A percentile compares a stretch with the other conserved stretches of the same genome.
These are phyloP conservation scores for Fusarium azukiicola DNA, from an alignment of 2,329 filamentous ascomycete species.

Conservation along the genomic window DNA sequence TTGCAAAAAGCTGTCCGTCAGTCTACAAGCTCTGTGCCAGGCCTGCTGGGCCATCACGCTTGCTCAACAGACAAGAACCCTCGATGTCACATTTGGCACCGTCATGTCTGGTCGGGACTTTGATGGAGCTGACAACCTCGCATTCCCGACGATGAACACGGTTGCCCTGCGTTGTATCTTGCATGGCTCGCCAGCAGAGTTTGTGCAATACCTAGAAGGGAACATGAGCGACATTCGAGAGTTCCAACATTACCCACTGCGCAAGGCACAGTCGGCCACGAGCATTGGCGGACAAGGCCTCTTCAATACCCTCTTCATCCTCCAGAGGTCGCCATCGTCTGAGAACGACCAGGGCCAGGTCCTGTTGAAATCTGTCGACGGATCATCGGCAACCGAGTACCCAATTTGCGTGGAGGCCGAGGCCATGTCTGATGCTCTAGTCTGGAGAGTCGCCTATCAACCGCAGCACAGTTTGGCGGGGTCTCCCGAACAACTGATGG, in stretches of 20 bases:
- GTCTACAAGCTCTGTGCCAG: slow-evolving; percentile 88
- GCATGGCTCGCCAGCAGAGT: slow-evolving; percentile 82
- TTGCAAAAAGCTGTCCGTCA: slow-evolving; percentile 84
- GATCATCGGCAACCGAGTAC: slow-evolving; percentile 87
- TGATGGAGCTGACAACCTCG: slow-evolving; percentile 81
- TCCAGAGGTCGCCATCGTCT: slow-evolving; percentile 66
- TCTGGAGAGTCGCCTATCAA: slow-evolving; percentile 88
- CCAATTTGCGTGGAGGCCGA: slow-evolving; percentile 92
- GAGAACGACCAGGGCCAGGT: slow-evolving; percentile 13
- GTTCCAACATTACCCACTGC: slow-evolving; percentile 88
- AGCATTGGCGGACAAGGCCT: slow-evolving; percentile 62
- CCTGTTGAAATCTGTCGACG: slow-evolving; percentile 82
- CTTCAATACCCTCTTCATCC: slow-evolving; percentile 79
- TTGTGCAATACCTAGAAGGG: slow-evolving; percentile 88
- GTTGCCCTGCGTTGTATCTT: slow-evolving; percentile 87
- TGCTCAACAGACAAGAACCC: slow-evolving; percentile 78
- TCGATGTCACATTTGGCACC: slow-evolving; percentile 91
- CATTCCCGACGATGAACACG: slow-evolving; percentile 97
- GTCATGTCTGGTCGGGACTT: slow-evolving; percentile 93
- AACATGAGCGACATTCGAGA: slow-evolving; percentile 83
- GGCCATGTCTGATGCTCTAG: slow-evolving; percentile 71
- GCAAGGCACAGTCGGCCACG: slow-evolving; percentile 78
- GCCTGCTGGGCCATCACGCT: slow-evolving; percentile 88
- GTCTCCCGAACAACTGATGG: slow-evolving; percentile 74
- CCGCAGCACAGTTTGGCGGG: slow-evolving; percentile 70